A percentile compares a stretch with the other conserved stretches of the same genome.
These are phyloP conservation scores for Alternaria alternata DNA, from an alignment of 2,329 filamentous ascomycete genomes.

Conservation along the genomic window DNA sequence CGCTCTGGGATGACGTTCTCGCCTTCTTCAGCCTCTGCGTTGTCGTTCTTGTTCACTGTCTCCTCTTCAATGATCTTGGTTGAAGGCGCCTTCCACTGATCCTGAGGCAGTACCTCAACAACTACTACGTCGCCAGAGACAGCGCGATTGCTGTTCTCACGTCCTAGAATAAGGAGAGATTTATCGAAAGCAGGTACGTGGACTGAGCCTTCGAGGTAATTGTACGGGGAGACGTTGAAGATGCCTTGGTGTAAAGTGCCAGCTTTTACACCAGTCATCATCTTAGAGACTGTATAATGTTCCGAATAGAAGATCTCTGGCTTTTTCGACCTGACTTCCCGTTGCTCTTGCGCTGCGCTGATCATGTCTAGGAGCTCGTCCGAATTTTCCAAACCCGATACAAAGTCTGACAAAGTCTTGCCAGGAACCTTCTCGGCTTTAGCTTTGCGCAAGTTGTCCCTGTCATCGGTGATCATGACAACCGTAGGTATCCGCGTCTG, in stretches of 20 bases:
- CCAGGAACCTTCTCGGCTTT: constrained; percentile 77
- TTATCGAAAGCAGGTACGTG: constrained; percentile 91
- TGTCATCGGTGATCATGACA: constrained; percentile 94
- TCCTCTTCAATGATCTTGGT: constrained; percentile 97
- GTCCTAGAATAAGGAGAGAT: constrained; percentile 83
- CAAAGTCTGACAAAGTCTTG: constrained; percentile 74
- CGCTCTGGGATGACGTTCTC: constrained; percentile 83
- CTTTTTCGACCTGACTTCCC: constrained; percentile 70
- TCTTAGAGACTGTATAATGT: constrained; percentile 85
- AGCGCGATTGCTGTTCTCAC: constrained; percentile 95
- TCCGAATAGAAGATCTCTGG: constrained; percentile 84
- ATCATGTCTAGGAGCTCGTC: constrained; percentile 94
- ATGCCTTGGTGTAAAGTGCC: constrained; percentile 91
- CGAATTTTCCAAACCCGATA: constrained; percentile 82
- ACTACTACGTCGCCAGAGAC: constrained; percentile 93
- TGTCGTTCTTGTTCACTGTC: constrained; percentile 88
- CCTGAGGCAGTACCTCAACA: constrained; percentile 88
- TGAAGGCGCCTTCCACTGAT: constrained; percentile 96
- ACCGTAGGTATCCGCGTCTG: constrained; percentile 72
- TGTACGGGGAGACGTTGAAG: constrained; percentile 97
- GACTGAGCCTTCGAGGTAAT: constrained; percentile 94
- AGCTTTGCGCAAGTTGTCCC: constrained; percentile 84
- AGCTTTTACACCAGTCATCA: constrained; percentile 91
- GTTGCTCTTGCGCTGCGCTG: constrained; percentile 75
- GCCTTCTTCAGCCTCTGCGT: constrained; percentile 80